A percentile compares a stretch with the other conserved stretches of the same genome.
These are phyloP conservation scores for Trametes versicolor DNA, from an alignment of 1,284 basidiomycete genomes.

Conservation along the genomic window DNA sequence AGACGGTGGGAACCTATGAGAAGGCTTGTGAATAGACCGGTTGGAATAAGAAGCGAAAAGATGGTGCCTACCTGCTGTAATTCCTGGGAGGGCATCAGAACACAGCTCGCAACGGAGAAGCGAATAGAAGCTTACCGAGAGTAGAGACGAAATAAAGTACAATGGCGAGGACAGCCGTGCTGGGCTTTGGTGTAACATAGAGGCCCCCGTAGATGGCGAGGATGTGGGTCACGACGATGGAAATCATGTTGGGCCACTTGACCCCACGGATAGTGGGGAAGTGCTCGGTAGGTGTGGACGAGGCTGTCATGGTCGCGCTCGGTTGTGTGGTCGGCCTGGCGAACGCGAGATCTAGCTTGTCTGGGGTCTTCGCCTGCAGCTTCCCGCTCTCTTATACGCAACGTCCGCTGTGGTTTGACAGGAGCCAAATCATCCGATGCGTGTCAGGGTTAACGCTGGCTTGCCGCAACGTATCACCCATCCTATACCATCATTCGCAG, in stretches of 20 bases:
- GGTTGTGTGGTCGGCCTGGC: neutral
- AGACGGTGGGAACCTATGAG: slow-evolving; percentile 88
- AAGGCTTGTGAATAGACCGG: neutral
- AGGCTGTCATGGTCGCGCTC: neutral
- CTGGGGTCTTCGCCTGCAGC: neutral
- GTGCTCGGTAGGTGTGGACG: neutral
- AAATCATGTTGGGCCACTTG: slow-evolving; percentile 17
- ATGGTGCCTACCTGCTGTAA: slow-evolving; percentile 10
- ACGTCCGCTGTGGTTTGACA: neutral
- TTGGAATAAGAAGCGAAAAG: neutral
- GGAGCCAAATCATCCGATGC: slow-evolving; percentile 1
- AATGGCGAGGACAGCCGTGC: slow-evolving; percentile 10
- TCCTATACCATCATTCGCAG: neutral
- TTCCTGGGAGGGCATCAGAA: neutral
- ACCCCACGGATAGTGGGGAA: slow-evolving; percentile 10
- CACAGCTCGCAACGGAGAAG: neutral
- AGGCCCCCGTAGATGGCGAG: slow-evolving; percentile 12
- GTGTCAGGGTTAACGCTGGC: neutral
- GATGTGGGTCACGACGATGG: slow-evolving; percentile 8
- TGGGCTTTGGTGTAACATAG: slow-evolving; percentile 5
- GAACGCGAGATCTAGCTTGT: too few relatives aligned
- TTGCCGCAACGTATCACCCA: neutral
- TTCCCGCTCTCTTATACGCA: neutral
- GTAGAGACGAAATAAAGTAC: slow-evolving; percentile 17
- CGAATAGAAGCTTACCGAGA: neutral